Evolutionary conservation across 202 grass and related monocot species (phyloP), one percentile per base, ranked within the genome.

Genomic region (Digitaria exilis): DNA sequence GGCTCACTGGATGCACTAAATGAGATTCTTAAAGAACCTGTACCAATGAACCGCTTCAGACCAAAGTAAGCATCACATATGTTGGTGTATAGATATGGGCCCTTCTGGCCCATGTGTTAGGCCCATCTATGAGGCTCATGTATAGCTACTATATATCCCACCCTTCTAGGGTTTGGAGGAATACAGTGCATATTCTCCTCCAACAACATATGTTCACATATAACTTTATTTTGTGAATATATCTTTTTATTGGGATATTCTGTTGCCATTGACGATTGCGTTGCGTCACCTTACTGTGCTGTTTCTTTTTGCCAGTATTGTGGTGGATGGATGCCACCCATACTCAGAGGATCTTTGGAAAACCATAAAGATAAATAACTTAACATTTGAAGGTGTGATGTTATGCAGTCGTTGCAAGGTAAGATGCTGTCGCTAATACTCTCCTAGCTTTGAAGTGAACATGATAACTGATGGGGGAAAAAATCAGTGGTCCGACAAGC

Each of bases 341-440:
- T 92, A 85, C 76, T 84, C 87, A 37, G 89, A 94, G 86, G 92
- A 94, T 76, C 51, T 90, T 12, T 94, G 89, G 92, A 94, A 90
- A 88, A 86, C 78, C 66, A 65, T 92, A 65, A 94, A 94, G 77
- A 90, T 94, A 83, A 89, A 92, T 44, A 84, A 86, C 34, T 79
- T 92, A 69, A 92, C 77, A 57, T 94, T 94, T 85, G 56, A 70
- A 56, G 92, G 92, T 49, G 89, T 94, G 11, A 92, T 90, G 50
- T 86, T 94, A 86, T 92, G 92, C 58, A 39, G 80, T 10, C 87
- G 92, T 52, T 94, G 92, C 82, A 94, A 94, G 84, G 87, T 92
- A 84, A 83, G 22, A 82, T 42, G 31, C 11, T 25, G 6, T 57
- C 5, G 3, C 14, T 70, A 24, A 28, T 54, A 58, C 25, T 48